Base-by-base conservation (phyloP, 2,329 filamentous ascomycete genomes). In the Venturiaceae sp. region DNA sequence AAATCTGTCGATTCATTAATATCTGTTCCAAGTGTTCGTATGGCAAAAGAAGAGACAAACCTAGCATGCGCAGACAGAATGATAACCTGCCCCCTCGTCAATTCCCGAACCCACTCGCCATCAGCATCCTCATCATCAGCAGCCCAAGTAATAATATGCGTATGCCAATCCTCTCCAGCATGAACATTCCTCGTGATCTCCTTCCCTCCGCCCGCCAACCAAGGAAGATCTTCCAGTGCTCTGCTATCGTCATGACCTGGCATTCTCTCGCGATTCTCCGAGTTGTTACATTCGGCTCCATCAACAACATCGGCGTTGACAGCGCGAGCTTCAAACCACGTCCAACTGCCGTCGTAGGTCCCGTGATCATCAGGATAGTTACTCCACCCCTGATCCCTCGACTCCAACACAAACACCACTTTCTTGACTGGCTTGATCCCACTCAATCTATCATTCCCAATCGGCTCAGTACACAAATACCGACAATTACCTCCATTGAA, bases 301-400 rank as follows among this genome's bases (percentile, higher is more conserved):
- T 26, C 33, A 28, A 28, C 9, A 33, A 13, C n/a, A 21, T 21
- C n/a, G 19, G 21, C 3, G 4, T 30, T 23, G 2, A 47, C 28
- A n/a, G 16, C 39, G 7, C 26, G 16, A 26, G 14, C 55, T 26
- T 57, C 55, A 36, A 57, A 57, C 55, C 55, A 57, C 26, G 55
- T 57, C 55, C 55, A 57, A 37, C 55, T 47, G 2, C 44, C 44
- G n/a, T 21, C 16, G 26, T 52, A 39, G 7, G 41, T 57, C n/a
- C 55, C 55, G 16, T 57, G 28, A 8, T 57, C 39, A 1, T 57
- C 55, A 7, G 39, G 26, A 19, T 33, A 47, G n/a, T 14, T 14
- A 21, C 23, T 32, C 39, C 44, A 57, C 14, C 55, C 55, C 44
- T 57, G 55, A 52, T 57, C 55, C 23, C 44, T 39, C 26, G 36